Base-by-base conservation (phyloP, 2,329 filamentous ascomycete genomes). In the Apiospora saccharicola region DNA sequence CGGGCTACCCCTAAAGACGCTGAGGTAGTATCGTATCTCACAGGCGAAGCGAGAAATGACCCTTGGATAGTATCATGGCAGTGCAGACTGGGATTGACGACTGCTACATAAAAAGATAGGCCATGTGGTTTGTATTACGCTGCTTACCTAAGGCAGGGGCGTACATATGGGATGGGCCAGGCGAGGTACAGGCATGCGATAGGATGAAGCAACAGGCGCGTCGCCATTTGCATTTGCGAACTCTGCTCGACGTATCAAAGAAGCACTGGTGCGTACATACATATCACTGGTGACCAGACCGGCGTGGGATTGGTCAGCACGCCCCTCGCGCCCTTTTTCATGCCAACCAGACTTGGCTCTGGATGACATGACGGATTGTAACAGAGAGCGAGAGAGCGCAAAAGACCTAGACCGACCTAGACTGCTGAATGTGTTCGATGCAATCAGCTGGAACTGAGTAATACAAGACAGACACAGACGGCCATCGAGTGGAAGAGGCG, bases 81-180 rank as follows among this genome's bases (percentile, higher is more conserved):
- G 51, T 57, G 51, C 51, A 57, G 26, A 30, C 51, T 26, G 51
- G 51, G 51, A 57, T 57, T 14, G 51, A 57, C 51, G 26, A 57
- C 51, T 12, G 19, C 24, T 53, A 57, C 26, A 19, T 30, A 8
- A 57, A 57, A 8, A 57, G 26, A 26, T 30, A 24, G 46, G 46
- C 46, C 46, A 30, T 53, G 53, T 22, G 34, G 53, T 61, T 61
- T 30, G 26, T 30, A 34, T 37, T n/a, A 61, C 53, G 26, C 30
- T 61, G 53, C 53, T 61, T 61, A 61, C 16, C 30, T 61, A 61
- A 61, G 53, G 19, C 19, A n/a, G 1, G 6, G 37, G 34, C 26
- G 26, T 19, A 57, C 26, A 19, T 34, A 34, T 57, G 34, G 53
- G 46, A 49, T 49, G 22, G 46, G 46, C 16, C 13, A 5, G 12